Evolutionary conservation across 2,329 filamentous ascomycete species (phyloP).

Genomic region (Cladosporium austrohemisphaericum): DNA sequence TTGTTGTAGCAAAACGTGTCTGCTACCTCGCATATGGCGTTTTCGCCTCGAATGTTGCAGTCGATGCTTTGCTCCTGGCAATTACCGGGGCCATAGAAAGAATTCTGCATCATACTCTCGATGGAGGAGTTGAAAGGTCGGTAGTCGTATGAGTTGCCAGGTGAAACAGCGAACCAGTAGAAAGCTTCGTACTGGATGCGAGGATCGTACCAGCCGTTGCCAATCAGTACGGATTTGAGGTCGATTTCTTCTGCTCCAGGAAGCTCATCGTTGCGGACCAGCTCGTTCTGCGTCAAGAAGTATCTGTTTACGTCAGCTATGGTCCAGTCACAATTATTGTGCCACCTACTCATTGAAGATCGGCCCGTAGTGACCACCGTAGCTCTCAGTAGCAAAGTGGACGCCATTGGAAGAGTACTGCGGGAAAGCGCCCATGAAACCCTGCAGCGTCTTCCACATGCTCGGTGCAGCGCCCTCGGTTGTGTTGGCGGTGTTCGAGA

Average conservation of each 20-base stretch:
- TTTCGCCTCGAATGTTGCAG: conserved; percentile 51
- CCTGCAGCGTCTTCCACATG: conserved; percentile 60
- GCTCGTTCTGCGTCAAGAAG: conserved; percentile 30
- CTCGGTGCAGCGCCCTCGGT: conserved; percentile 53
- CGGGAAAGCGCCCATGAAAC: conserved; percentile 60
- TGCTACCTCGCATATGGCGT: conserved; percentile 51
- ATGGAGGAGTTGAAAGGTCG: conserved; percentile 49
- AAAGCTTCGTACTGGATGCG: conserved; percentile 55
- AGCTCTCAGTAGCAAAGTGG: conserved; percentile 32
- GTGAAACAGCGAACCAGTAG: conserved; percentile 55
- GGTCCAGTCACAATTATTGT: no score
- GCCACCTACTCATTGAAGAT: conserved; percentile 17
- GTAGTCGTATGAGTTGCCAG: conserved; percentile 57
- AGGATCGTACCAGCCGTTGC: conserved; percentile 58
- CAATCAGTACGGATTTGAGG: conserved; percentile 34
- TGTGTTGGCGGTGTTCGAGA: conserved; percentile 50
- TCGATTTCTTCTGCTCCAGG: conserved; percentile 33
- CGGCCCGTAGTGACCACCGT: conserved; percentile 17
- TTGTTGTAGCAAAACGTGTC: conserved; percentile 54
- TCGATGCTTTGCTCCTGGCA: conserved; percentile 56
- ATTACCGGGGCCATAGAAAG: conserved; percentile 58
- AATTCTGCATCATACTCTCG: conserved; percentile 54
- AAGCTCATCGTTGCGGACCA: conserved; percentile 23
- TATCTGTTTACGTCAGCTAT: conserved; percentile 18
- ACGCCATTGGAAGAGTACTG: conserved; percentile 31